Evolutionary conservation across 352 stramenopile species (phyloP).

Genomic region (Albugo laibachii): DNA sequence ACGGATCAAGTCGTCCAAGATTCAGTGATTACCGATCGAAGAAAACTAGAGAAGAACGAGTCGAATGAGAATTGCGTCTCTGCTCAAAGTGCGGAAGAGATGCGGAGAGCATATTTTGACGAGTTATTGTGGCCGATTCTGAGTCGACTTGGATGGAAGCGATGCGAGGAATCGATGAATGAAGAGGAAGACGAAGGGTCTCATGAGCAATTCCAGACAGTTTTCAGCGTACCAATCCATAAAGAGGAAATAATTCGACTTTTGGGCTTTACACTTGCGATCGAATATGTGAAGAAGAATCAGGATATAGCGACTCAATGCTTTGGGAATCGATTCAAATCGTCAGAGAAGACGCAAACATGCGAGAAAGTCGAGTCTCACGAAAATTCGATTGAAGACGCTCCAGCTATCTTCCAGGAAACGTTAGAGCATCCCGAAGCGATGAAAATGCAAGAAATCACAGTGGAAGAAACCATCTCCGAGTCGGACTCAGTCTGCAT

Average conservation of each 20-base stretch:
- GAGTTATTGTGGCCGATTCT: constrained; percentile 62
- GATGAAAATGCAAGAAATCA: not conserved
- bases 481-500: constrained; percentile 20
- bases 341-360: constrained; percentile 2
- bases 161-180: constrained; percentile 25
- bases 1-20: constrained; percentile 57
- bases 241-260: constrained; percentile 1
- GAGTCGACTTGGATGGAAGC: constrained; percentile 44
- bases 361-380: not conserved
- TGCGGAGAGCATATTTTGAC: constrained; percentile 53
- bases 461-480: constrained; percentile 1
- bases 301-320: constrained; percentile 27
- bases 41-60: constrained; percentile 1
- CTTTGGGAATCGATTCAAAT: constrained; percentile 35
- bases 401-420: not conserved
- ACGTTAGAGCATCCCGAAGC: not conserved
- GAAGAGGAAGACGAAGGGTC: constrained; percentile 17
- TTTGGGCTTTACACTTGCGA: constrained; percentile 21
- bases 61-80: not conserved
- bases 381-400: not conserved
- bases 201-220: constrained; percentile 10
- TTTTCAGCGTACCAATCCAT: constrained; percentile 2
- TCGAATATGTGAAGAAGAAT: constrained; percentile 36
- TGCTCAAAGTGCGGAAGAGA: constrained; percentile 9
- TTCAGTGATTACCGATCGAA: constrained; percentile 39